Evolutionary conservation across 768 basidiomycete genomes (phyloP), one percentile per base, ranked within the genome.

Genomic region (Tulasnella sp.): DNA sequence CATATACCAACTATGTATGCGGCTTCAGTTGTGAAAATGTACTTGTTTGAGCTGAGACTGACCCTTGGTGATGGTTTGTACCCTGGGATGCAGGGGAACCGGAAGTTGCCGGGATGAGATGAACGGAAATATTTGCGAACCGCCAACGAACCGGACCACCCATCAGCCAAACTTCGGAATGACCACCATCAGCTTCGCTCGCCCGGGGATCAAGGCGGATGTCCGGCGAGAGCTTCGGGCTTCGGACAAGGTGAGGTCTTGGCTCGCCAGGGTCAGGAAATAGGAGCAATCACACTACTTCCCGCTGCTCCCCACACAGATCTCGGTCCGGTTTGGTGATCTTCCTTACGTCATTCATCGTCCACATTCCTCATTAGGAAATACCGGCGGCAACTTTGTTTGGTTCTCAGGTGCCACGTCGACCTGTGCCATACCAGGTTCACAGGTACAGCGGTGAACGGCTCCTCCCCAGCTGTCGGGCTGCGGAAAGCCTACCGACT

Each of bases 221-320:
- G 64, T 34, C 64, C 64, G 64, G 64, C 5, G 28, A 16, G 24
- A 28, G 31, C 64, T 69, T 69, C 64, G 64, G 64, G 64, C 31
- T 69, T 69, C 64, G n/a, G 64, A 31, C 34, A 69, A 69, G 64
- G 31, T 14, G 64, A 69, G 64, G 64, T 28, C n/a, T 34, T 69
- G 64, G 64, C 64, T 69, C 64, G 16, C 7, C 64, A 20, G 16
- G 31, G 64, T 69, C 34, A 31, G 14, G 4, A 69, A 37, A 69
- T 9, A 31, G 34, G 2, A 3, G 4, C 64, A 37, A 28, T 12
- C n/a, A 24, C 31, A 31, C 64, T 28, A 16, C 9, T 0, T 11
- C 58, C 58, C 7, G n/a, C 34, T 28, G 3, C 34, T 18, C 64
- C 31, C 64, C 34, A 69, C 34, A 69, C 8, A 28, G 18, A 37